Evolutionary conservation across 306 rosid genomes (phyloP), one percentile per base, ranked within the genome.

Genomic region (Erythrophleum fordii): DNA sequence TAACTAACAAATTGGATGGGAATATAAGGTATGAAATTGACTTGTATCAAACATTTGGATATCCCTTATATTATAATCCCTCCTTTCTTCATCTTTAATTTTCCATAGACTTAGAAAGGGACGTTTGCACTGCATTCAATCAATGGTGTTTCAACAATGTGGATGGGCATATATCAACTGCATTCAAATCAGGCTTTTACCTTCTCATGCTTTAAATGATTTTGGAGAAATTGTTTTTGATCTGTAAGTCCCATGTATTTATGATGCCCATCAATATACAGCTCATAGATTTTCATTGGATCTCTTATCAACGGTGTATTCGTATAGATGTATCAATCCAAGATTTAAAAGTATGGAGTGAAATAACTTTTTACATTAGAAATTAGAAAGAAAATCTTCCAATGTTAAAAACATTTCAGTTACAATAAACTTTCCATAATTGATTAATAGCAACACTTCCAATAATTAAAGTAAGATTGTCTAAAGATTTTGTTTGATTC

Each of bases 131-230:
- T 78, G 66, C 70, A 20, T 59, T 79, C 16, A 65, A 35, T 65
- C 48, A n/a, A 3, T 37, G 48, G 56, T 85, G 77, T 60, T 79
- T 83, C 48, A 37, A 67, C 48, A 51, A 59, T 44, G 48, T 73
- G 81, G 83, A 81, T 83, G 69, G 81, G 8, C 35, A 83, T 46
- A 69, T 83, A 77, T 60, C 83, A 83, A 60, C 89, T 60, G 49
- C 81, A 67, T 58, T 66, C 25, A 55, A 25, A 75, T 22, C 13
- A 44, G 61, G 53, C 77, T 18, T 39, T 41, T 69, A 10, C 13
- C 25, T 35, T 10, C 9, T 41, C 14, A 51, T n/a, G 25, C 11
- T 20, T 64, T 29, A 34, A 31, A 64, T 77, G 35, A 29, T 37
- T 48, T 48, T 31, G 34, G 34, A 31, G 34, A 1, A 1, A 1